A percentile compares a stretch with the other conserved stretches of the same genome.
Evolutionary conservation across 352 stramenopile species (phyloP).

Genomic region (Peronospora destructor): DNA sequence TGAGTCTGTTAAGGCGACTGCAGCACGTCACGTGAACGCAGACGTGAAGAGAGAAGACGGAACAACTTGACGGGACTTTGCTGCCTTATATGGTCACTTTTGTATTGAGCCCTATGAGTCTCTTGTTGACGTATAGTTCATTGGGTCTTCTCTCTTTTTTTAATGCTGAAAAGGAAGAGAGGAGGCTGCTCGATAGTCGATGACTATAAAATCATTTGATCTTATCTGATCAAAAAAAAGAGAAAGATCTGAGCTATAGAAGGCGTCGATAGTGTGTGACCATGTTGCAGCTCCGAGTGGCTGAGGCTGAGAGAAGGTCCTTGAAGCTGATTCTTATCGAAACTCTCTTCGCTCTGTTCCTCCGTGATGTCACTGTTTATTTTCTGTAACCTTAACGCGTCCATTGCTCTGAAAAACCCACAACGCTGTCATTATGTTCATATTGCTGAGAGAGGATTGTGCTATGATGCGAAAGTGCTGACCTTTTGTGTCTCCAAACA

Average conservation of each 20-base stretch:
- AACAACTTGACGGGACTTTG: background rate
- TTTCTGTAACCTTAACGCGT: background rate
- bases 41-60: background rate
- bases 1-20: constrained; percentile 4
- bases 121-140: background rate
- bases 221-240: constrained; percentile 60
- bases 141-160: constrained; percentile 5
- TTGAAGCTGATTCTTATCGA: background rate
- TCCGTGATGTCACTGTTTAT: constrained; percentile 3
- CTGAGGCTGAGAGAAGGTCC: background rate
- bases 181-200: constrained; percentile 32
- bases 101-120: constrained; percentile 28
- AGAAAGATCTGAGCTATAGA: constrained; percentile 10
- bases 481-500: constrained; percentile 7
- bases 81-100: constrained; percentile 1
- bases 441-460: background rate
- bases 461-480: background rate
- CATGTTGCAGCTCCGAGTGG: constrained; percentile 19
- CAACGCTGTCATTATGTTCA: background rate
- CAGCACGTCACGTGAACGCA: constrained; percentile 4
- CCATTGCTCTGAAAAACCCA: constrained; percentile 34
- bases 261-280: background rate
- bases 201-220: constrained; percentile 87
- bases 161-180: constrained; percentile 41
- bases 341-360: constrained; percentile 7